A percentile compares a stretch with the other conserved stretches of the same genome.
phyloP scores from a whole-genome alignment of 2,329 filamentous ascomycete species.

The Arthroderma sp. region DNA sequence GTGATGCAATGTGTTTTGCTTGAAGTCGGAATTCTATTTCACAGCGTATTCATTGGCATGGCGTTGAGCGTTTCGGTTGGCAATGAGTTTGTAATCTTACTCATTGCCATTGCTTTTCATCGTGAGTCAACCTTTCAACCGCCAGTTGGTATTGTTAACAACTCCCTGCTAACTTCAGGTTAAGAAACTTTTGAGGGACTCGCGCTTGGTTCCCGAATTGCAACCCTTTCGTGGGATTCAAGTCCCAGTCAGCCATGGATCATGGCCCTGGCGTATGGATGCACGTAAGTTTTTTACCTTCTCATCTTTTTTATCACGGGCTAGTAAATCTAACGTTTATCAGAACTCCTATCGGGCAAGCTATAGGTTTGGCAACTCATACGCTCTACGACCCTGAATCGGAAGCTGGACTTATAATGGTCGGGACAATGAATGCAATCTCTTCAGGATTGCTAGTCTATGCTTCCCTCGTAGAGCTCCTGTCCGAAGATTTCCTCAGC shows the following conservation, averaged over 20 bases:
- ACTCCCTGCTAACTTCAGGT: conserved; percentile 2
- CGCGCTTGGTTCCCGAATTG: conserved; percentile 22
- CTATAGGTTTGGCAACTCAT: conserved; percentile 63
- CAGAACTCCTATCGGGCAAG: conserved; percentile 64
- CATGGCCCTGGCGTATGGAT: conserved; percentile 65
- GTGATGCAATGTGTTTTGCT: conserved; percentile 61
- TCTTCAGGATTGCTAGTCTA: conserved; percentile 65
- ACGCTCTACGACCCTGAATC: conserved; percentile 61
- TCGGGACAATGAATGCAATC: conserved; percentile 72
- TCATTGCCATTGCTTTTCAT: conserved; percentile 25
- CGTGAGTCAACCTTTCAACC: conserved; percentile 13
- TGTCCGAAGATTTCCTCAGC: conserved; percentile 65
- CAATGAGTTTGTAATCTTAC: conserved; percentile 21
- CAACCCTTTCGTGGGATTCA: conserved; percentile 18
- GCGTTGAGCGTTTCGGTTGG: conserved; percentile 23
- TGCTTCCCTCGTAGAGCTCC: conserved; percentile 61
- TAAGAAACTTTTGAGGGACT: conserved; percentile 25
- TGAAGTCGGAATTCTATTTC: conserved; percentile 66
- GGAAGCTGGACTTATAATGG: conserved; percentile 58
- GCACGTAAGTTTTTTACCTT: conserved; percentile 22
- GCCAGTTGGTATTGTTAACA: not conserved
- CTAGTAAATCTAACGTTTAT: not conserved
- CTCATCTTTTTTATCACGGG: not conserved
- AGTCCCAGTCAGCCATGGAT: conserved; percentile 41
- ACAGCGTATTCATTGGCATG: conserved; percentile 45